phyloP scores from a whole-genome alignment of 148 eudicot genomes.

The Gaultheria prostrata region DNA sequence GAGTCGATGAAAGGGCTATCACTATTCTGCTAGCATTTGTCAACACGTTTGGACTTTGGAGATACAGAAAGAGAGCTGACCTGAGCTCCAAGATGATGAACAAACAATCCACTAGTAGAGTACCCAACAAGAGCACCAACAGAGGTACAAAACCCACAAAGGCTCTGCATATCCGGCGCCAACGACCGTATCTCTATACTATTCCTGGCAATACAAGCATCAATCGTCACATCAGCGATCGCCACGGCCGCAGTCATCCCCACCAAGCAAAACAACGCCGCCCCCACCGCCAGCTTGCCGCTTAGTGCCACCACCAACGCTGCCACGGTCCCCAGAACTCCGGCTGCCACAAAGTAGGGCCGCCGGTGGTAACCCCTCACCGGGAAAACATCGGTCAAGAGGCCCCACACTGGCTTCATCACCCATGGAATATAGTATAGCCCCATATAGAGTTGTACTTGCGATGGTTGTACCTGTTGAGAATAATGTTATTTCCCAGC shows the following conservation, averaged over 20 bases:
- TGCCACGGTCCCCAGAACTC: constrained; percentile 42
- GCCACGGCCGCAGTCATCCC: constrained; percentile 44
- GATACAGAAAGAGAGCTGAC: constrained; percentile 20
- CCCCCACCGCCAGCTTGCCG: constrained; percentile 23
- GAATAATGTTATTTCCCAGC: background rate
- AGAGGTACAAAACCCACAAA: constrained; percentile 48
- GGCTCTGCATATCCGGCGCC: constrained; percentile 65
- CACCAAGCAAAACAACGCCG: constrained; percentile 44
- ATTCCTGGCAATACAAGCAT: constrained; percentile 58
- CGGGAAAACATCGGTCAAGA: constrained; percentile 59
- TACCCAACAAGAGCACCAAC: constrained; percentile 57
- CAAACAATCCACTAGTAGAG: constrained; percentile 48
- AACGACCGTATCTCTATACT: constrained; percentile 48
- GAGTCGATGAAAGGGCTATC: too few relatives aligned
- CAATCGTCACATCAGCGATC: constrained; percentile 49
- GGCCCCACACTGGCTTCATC: constrained; percentile 65
- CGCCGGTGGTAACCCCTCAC: constrained; percentile 46
- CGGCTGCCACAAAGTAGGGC: constrained; percentile 46
- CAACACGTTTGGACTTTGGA: background rate
- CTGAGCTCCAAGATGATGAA: constrained; percentile 70
- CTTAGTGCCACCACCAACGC: constrained; percentile 32
- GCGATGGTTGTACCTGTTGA: constrained; percentile 28
- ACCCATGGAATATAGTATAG: constrained; percentile 65
- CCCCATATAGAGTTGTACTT: constrained; percentile 47
- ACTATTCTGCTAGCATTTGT: background rate